phyloP scores from a whole-genome alignment of 306 rosid genomes.

The Astragalus glycyphyllos region DNA sequence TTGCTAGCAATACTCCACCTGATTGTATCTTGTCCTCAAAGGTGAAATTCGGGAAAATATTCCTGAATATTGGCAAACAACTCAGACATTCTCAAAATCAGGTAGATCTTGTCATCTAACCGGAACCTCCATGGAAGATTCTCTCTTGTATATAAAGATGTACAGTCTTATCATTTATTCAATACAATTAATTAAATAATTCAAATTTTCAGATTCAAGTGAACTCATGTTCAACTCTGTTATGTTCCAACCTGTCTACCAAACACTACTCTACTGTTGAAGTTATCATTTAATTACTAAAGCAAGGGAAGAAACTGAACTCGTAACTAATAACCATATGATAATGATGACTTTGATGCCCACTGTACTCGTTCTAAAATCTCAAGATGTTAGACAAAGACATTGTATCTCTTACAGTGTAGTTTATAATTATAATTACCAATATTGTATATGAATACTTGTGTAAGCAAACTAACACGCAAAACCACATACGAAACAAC shows the following conservation, averaged over 20 bases:
- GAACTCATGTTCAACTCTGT: not conserved
- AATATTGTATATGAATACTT: constrained; percentile 19
- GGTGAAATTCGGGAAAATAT: too few species aligned
- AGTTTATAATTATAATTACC: not conserved
- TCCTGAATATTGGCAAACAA: too few species aligned
- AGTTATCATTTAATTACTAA: constrained; percentile 27
- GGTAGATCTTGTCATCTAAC: too few species aligned
- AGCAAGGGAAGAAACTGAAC: not conserved
- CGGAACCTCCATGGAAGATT: too few species aligned
- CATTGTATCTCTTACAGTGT: not conserved
- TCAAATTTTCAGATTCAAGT: not conserved
- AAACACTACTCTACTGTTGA: not conserved
- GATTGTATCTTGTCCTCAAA: too few species aligned
- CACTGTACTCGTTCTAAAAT: not conserved
- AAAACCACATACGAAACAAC: constrained; percentile 8
- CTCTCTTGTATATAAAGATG: not conserved
- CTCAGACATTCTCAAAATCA: too few species aligned
- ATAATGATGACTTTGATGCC: not conserved
- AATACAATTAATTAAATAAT: constrained; percentile 9
- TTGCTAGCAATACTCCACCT: not conserved
- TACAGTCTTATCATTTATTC: not conserved
- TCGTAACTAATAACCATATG: constrained; percentile 9
- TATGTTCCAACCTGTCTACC: constrained; percentile 1
- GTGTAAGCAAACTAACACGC: constrained; percentile 8
- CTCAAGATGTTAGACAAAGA: constrained; percentile 2